A percentile compares a stretch with the other conserved stretches of the same genome.
phyloP scores from a whole-genome alignment of 306 rosid genomes.

The Cucurbita maxima region DNA sequence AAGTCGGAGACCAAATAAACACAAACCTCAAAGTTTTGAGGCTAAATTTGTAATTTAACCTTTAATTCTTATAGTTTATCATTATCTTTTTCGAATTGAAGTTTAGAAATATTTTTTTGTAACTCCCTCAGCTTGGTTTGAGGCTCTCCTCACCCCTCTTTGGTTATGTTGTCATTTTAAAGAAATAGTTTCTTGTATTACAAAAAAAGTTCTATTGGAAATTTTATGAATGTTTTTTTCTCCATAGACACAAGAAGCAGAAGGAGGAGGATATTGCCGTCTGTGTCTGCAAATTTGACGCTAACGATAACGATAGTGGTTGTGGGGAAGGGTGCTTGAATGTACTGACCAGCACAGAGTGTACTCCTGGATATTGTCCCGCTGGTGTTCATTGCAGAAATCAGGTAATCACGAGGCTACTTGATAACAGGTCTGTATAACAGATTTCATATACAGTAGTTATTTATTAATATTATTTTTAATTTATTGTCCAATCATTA shows the following conservation, averaged over 20 bases:
- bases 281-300: conserved; percentile 57
- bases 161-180: neutral
- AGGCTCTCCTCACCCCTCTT: neutral
- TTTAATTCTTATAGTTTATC: neutral
- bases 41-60: too few species aligned
- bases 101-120: neutral
- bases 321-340: conserved; percentile 88
- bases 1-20: too few species aligned
- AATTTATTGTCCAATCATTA: too few species aligned
- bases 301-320: conserved; percentile 41
- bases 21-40: too few species aligned
- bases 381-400: conserved; percentile 58
- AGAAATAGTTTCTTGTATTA: neutral
- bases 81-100: neutral
- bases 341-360: conserved; percentile 77
- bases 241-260: conserved; percentile 60
- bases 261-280: conserved; percentile 78
- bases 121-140: neutral
- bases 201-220: neutral
- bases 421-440: neutral
- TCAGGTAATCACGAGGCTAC: conserved; percentile 35
- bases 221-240: neutral
- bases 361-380: conserved; percentile 77
- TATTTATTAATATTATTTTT: too few species aligned
- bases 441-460: neutral